Conservation (phyloP, 1,284 basidiomycete species). For the Ceratobasidium sp. region DNA sequence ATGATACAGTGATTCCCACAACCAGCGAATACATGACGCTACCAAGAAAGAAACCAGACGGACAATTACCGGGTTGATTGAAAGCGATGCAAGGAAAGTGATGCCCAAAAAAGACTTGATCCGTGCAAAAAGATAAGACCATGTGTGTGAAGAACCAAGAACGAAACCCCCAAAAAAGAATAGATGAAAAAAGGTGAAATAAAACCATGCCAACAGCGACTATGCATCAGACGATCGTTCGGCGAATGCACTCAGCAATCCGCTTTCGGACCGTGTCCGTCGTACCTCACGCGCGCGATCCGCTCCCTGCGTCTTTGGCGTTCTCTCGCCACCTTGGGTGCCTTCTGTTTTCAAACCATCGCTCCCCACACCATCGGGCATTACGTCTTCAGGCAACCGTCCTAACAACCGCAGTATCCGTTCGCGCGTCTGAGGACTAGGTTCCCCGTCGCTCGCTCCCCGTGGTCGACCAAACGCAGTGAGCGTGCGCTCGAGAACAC, state of each 20-base stretch:
- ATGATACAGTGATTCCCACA: slow-evolving; percentile 14
- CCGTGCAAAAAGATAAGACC: slow-evolving; percentile 14
- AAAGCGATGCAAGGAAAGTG: slow-evolving; percentile 25
- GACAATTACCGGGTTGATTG: slow-evolving; percentile 2
- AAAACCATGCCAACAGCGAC: slow-evolving; percentile 16
- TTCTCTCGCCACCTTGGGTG: background rate
- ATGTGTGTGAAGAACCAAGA: background rate
- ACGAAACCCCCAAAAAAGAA: background rate
- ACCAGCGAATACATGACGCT: background rate
- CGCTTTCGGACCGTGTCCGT: slow-evolving; percentile 21
- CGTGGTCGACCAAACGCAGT: background rate
- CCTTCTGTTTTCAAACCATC: background rate
- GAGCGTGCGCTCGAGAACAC: background rate
- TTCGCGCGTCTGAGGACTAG: slow-evolving; percentile 28
- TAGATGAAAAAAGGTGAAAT: background rate
- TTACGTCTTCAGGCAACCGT: slow-evolving; percentile 16
- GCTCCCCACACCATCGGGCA: background rate
- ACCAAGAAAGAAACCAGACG: background rate
- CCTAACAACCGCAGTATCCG: slow-evolving; percentile 37
- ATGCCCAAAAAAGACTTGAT: slow-evolving; percentile 3
- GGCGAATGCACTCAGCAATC: background rate
- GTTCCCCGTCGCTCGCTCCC: background rate
- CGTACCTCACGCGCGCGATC: slow-evolving; percentile 20
- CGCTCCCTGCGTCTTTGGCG: background rate
- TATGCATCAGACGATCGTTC: slow-evolving; percentile 13